Evolutionary conservation across 2,329 filamentous ascomycete genomes (phyloP).

Genomic region (Monosporascus sp.): DNA sequence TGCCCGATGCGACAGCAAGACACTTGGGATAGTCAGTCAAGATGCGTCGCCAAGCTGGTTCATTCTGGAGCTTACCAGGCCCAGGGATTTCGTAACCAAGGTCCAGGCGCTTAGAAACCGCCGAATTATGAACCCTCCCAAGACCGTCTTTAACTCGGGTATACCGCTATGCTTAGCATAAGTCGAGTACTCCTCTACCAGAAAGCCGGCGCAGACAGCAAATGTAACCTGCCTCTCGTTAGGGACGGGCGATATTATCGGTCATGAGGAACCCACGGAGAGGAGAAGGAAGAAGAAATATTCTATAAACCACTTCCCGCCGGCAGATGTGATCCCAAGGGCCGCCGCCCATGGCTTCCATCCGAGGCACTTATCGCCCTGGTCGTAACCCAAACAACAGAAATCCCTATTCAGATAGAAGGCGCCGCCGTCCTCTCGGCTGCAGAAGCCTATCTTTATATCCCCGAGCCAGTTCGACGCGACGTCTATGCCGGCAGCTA

Average conservation of each 20-base stretch:
- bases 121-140: conserved; percentile 89
- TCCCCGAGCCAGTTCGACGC: conserved; percentile 91
- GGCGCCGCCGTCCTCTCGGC: conserved; percentile 69
- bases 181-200: conserved; percentile 79
- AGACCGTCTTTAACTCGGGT: conserved; percentile 92
- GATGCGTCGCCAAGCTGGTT: not conserved
- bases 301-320: conserved; percentile 75
- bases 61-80: conserved; percentile 55
- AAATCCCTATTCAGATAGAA: conserved; percentile 92
- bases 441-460: conserved; percentile 85
- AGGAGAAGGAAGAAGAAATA: conserved; percentile 84
- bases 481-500: conserved; percentile 87
- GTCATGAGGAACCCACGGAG: conserved; percentile 55
- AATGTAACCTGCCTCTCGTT: conserved; percentile 58
- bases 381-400: conserved; percentile 90
- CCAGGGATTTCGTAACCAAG: conserved; percentile 81
- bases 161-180: conserved; percentile 95
- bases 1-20: conserved; percentile 84
- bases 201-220: conserved; percentile 68
- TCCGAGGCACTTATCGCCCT: conserved; percentile 73
- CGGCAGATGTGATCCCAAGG: conserved; percentile 59
- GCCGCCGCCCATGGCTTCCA: conserved; percentile 84
- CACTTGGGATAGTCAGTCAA: conserved; percentile 50
- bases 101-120: conserved; percentile 87
- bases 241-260: conserved; percentile 6